These are phyloP conservation scores for Phaffomyces thermotolerans DNA, from an alignment of 805 yeast genomes.

Conservation along the genomic window DNA sequence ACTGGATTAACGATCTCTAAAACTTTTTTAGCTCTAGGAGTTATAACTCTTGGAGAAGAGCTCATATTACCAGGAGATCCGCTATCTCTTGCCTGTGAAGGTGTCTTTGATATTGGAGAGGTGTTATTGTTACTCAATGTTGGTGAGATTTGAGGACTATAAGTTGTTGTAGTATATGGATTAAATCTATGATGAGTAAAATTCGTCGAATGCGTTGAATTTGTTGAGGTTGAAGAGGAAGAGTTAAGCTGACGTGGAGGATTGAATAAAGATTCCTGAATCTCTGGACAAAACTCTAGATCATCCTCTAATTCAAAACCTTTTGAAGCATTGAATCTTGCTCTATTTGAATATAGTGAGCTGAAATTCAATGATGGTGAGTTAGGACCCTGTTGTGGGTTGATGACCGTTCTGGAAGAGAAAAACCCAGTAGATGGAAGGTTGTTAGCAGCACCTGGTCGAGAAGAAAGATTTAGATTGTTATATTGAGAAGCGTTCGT, in stretches of 20 bases:
- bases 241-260: neutral
- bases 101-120: constrained; percentile 16
- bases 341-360: constrained; percentile 40
- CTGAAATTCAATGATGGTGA: constrained; percentile 21
- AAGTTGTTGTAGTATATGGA: constrained; percentile 59
- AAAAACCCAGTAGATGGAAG: neutral
- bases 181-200: constrained; percentile 45
- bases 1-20: constrained; percentile 58
- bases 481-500: constrained; percentile 12
- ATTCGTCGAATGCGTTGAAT: constrained; percentile 5
- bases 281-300: constrained; percentile 58
- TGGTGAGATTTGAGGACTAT: constrained; percentile 44
- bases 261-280: constrained; percentile 22
- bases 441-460: constrained; percentile 1
- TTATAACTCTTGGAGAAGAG: constrained; percentile 38
- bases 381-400: neutral
- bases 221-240: constrained; percentile 1
- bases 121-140: constrained; percentile 21
- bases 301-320: constrained; percentile 60
- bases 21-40: constrained; percentile 53
- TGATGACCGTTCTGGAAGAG: constrained; percentile 1
- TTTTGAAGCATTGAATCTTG: constrained; percentile 50
- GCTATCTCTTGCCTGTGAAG: constrained; percentile 9
- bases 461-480: constrained; percentile 18
- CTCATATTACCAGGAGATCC: neutral